Conservation (phyloP, 2,329 filamentous ascomycete genomes). For the Periconia digitata region DNA sequence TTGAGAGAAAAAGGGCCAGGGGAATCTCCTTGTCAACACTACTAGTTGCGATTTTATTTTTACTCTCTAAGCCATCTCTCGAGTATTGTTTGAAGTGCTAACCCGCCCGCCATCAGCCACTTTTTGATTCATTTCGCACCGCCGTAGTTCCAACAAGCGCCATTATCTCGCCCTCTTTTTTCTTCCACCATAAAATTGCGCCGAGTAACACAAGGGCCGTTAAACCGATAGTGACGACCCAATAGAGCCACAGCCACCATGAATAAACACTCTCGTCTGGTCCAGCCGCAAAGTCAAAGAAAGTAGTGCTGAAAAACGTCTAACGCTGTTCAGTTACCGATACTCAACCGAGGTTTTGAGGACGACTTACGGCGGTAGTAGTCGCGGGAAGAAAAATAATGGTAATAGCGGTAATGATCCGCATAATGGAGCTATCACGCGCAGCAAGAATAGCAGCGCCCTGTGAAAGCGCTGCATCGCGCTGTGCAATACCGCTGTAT, state of each 20-base stretch:
- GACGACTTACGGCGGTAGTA: slow-evolving; percentile 20
- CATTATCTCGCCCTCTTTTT: slow-evolving; percentile 15
- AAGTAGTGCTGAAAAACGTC: slow-evolving; percentile 25
- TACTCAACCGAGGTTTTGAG: neutral
- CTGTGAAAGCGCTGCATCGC: slow-evolving; percentile 20
- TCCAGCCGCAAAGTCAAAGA: slow-evolving; percentile 19
- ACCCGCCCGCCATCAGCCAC: too few species aligned
- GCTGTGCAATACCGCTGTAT: slow-evolving; percentile 23
- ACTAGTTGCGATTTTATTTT: too few species aligned
- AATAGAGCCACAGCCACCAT: slow-evolving; percentile 23
- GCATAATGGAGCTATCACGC: slow-evolving; percentile 23
- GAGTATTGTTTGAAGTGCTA: too few species aligned
- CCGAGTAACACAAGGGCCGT: slow-evolving; percentile 10
- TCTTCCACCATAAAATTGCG: slow-evolving; percentile 17
- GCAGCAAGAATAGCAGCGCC: slow-evolving; percentile 15
- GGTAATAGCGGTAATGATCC: slow-evolving; percentile 23
- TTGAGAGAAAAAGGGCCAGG: too few species aligned
- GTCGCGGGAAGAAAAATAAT: slow-evolving; percentile 29
- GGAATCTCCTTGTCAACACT: too few species aligned
- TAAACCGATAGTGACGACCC: slow-evolving; percentile 14
- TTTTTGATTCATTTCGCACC: neutral
- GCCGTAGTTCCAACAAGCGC: neutral
- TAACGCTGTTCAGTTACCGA: neutral
- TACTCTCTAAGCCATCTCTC: too few species aligned
- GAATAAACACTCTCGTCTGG: slow-evolving; percentile 14